These are phyloP conservation scores for Dendrocalamus latiflorus DNA, from an alignment of 202 grass and related monocot species.

Conservation along the genomic window DNA sequence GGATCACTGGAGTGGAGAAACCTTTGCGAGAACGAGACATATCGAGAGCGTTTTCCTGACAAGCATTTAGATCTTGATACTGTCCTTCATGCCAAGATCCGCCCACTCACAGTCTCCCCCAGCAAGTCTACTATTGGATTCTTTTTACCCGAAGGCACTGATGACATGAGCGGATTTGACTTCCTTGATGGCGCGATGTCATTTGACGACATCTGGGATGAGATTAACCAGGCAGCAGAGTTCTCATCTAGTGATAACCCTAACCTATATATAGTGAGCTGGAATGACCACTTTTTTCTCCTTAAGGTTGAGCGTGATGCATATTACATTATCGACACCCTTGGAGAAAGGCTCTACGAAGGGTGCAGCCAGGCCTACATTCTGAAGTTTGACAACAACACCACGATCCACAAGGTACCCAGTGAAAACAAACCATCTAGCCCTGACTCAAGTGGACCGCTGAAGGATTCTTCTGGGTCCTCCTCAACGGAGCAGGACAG, in stretches of 20 bases:
- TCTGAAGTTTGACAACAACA: too few relatives aligned
- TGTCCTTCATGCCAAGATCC: slow-evolving; percentile 65
- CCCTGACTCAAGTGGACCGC: slow-evolving; percentile 37
- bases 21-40: slow-evolving; percentile 48
- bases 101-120: slow-evolving; percentile 38
- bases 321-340: too few relatives aligned
- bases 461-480: slow-evolving; percentile 37
- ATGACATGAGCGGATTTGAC: slow-evolving; percentile 39
- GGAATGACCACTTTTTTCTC: too few relatives aligned
- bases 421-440: slow-evolving; percentile 29
- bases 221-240: too few relatives aligned
- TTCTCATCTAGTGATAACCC: too few relatives aligned
- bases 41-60: slow-evolving; percentile 59
- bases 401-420: slow-evolving; percentile 40
- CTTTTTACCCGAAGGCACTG: slow-evolving; percentile 43
- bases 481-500: slow-evolving; percentile 18
- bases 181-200: too few relatives aligned
- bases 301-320: too few relatives aligned
- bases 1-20: too few relatives aligned
- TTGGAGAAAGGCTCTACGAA: too few relatives aligned
- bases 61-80: slow-evolving; percentile 96
- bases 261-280: too few relatives aligned
- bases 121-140: slow-evolving; percentile 70
- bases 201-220: too few relatives aligned
- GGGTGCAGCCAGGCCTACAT: too few relatives aligned